phyloP scores from a whole-genome alignment of 1,284 basidiomycete genomes.

The Erythrobasidium hasegawianum region DNA sequence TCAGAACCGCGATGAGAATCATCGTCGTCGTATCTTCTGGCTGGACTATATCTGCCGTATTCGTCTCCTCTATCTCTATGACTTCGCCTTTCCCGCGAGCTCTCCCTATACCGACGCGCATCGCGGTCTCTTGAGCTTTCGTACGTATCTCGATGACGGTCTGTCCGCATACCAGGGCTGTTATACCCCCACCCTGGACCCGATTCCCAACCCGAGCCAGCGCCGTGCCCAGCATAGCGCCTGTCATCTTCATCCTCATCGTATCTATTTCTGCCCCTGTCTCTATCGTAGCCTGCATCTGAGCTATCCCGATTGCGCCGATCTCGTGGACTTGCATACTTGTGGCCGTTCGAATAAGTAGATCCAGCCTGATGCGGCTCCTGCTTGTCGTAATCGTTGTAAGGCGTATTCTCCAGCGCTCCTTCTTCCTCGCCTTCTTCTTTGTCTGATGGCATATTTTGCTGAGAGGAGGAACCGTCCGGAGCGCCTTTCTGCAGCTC shows the following conservation, averaged over 20 bases:
- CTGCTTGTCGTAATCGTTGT: neutral
- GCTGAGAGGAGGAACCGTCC: too few relatives aligned
- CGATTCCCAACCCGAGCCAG: neutral
- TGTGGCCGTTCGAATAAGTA: neutral
- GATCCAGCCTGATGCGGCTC: too few relatives aligned
- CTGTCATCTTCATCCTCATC: conserved; percentile 11
- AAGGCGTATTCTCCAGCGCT: neutral
- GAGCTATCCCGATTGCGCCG: neutral
- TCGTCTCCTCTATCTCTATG: neutral
- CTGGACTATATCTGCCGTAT: neutral
- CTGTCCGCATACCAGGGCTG: neutral
- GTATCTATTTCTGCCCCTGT: too few relatives aligned
- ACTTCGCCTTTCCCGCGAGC: conserved; percentile 3
- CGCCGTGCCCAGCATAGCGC: neutral
- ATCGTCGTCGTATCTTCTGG: too few relatives aligned
- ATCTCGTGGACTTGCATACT: neutral
- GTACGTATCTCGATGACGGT: neutral
- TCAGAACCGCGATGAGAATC: too few relatives aligned
- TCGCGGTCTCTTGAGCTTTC: neutral
- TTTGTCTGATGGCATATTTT: neutral
- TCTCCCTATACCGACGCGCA: conserved; percentile 2
- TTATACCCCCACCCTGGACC: neutral
- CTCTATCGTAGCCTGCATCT: neutral
- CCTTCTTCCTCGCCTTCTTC: neutral
- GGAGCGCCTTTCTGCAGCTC: too few relatives aligned